phyloP scores from a whole-genome alignment of 2,329 filamentous ascomycete species.

The Bipolaris bicolor region DNA sequence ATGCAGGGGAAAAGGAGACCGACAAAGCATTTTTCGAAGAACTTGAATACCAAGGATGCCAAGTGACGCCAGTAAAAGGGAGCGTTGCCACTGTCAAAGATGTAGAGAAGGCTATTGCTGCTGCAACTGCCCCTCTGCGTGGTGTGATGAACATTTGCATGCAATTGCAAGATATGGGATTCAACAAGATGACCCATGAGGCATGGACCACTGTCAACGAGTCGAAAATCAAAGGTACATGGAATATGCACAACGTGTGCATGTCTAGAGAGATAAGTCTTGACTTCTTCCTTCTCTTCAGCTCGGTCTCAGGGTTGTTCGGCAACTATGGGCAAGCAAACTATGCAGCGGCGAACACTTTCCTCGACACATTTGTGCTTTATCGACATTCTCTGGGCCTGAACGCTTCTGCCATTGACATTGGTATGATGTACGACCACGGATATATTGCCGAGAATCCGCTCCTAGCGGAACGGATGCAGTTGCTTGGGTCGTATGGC shows the following conservation, averaged over 20 bases:
- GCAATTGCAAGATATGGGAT: not conserved
- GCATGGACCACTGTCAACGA: not conserved
- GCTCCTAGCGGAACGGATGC: not conserved
- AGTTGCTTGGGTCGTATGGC: not conserved
- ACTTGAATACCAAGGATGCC: not conserved
- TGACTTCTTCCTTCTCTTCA: not conserved
- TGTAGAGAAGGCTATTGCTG: not conserved
- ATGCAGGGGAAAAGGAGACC: not conserved
- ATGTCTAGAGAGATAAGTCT: not conserved
- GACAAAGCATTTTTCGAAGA: not conserved
- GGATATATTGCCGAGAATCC: constrained; percentile 42
- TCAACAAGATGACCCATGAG: not conserved
- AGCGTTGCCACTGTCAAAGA: not conserved
- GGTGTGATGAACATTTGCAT: not conserved
- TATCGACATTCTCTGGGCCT: constrained; percentile 8
- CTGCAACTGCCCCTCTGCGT: not conserved
- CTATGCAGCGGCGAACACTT: not conserved
- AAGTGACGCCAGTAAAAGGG: not conserved
- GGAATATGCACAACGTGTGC: not conserved
- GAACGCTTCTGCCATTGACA: constrained; percentile 55
- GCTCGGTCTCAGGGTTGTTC: not conserved
- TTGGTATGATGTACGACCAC: constrained; percentile 56
- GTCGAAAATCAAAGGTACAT: not conserved
- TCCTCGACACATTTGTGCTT: not conserved
- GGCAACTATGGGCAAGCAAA: not conserved